Base-by-base conservation (phyloP, 768 basidiomycete genomes). In the Tylopilus rubrobrunneus region DNA sequence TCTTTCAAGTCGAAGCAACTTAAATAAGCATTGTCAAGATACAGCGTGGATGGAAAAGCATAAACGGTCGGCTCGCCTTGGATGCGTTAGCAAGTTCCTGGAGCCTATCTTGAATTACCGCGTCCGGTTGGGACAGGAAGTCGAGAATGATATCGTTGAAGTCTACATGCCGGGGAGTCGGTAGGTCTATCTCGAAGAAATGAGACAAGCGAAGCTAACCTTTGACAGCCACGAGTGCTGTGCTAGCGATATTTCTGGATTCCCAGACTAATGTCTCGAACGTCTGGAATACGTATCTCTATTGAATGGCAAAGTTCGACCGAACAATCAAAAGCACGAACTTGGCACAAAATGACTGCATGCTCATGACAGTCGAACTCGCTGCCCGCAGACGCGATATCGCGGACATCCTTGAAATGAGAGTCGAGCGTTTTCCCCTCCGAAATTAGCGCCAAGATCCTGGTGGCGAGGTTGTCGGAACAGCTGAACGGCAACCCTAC, bases 91-190 rank as follows among this genome's bases (percentile, higher is more conserved):
- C 29, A 42, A 63, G 43, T 41, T 63, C 62, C 27, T 58, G 51
- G 27, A 63, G 44, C 33, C 40, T 58, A 43, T 58, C 59, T 43
- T 58, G 47, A 12, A 44, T 52, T 4, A 23, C 41, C 2, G 49
- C 56, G 21, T 48, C 23, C 6, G 50, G 47, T 11, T 61, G 39
- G 4, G 62, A 53, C 21, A 63, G 41, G 50, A 61, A 61, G 28
- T 61, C 54, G 6, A 63, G 62, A 47, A 63, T 28, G 10, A 61
- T 21, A n/a, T 63, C 59, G 15, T 52, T 58, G 48, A 63, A 64
- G 34, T 63, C 62, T 63, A 42, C 19, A 21, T 29, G 21, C 21
- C 17, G 15, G 1, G 7, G 11, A 21, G 25, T 31, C 5, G 3
- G 23, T 29, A 2, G 17, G 1, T 8, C 29, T 9, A 6, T 29